Evolutionary conservation across 2,329 filamentous ascomycete species (phyloP).

Genomic region (Lachnellula hyalina): DNA sequence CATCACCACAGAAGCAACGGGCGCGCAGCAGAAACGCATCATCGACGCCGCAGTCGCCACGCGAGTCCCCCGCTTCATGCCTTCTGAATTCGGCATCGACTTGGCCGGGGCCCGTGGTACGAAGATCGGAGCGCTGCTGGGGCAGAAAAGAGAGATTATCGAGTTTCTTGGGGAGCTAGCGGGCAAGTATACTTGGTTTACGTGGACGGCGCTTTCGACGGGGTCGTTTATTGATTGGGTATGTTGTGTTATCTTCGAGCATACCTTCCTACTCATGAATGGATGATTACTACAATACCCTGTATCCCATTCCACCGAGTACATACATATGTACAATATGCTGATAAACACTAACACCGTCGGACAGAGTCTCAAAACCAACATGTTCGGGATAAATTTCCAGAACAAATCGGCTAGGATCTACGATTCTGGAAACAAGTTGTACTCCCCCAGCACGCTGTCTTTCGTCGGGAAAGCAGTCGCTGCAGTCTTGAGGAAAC

Average conservation of each 20-base stretch:
- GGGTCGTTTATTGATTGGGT: constrained; percentile 25
- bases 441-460: constrained; percentile 18
- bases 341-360: no score
- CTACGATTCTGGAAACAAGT: constrained; percentile 28
- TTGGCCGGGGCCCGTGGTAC: constrained; percentile 4
- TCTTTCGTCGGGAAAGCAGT: constrained; percentile 31
- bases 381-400: constrained; percentile 48
- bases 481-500: constrained; percentile 32
- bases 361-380: constrained; percentile 23
- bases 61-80: constrained; percentile 43
- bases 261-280: background rate
- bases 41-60: no score
- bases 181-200: constrained; percentile 14
- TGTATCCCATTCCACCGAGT: no score
- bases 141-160: constrained; percentile 4
- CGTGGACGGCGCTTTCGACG: constrained; percentile 32
- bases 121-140: constrained; percentile 1
- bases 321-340: no score
- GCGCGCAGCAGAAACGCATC: no score
- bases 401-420: constrained; percentile 42
- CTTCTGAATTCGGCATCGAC: constrained; percentile 48
- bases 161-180: constrained; percentile 10
- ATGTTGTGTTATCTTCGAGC: background rate
- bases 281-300: background rate
- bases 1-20: no score